Evolutionary conservation across 1,139 yeast genomes (phyloP), one percentile per base, ranked within the genome.

Genomic region (Lodderomyces parapsilosis): DNA sequence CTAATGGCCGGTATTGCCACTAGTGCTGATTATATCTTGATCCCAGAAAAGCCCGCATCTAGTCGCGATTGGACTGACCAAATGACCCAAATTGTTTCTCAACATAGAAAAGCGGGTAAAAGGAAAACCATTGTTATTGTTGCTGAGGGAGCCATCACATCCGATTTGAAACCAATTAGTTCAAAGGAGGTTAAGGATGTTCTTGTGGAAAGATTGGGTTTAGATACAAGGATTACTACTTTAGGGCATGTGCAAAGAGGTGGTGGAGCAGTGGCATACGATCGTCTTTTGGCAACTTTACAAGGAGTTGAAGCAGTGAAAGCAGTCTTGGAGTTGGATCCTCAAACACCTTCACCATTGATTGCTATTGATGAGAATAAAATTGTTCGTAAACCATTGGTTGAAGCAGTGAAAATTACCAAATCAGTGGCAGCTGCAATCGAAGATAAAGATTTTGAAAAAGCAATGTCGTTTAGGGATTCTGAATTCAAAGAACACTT

Each of bases 161-260:
- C 75, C 46, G 82, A 83, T 49, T 70, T 85, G 56, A 74, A 76
- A 41, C 86, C 86, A 39, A 82, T 86, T 53, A 68, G 85, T 4
- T 71, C 86, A 28, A 76, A 80, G 20, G 81, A 81, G 47, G 93
- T 86, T 37, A 82, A 81, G 57, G 76, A 81, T 39, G 90, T 80
- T 7, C 68, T 86, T 51, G 86, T 84, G 14, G 83, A 82, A 27
- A 57, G 58, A 42, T 65, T 86, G 48, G 89, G 89, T 11, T 68
- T 86, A 45, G 94, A 86, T 61, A 86, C 94, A 6, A 76, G 91
- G 64, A 80, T 85, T 52, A 86, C 94, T 37, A 83, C 85, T 11
- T 71, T 86, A 58, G 94, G 94, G 38, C 94, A 86, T 57, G 94
- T 86, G 36, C 94, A 86, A 68, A 75, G 94, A 66, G 94, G 94